Conservation (phyloP, 1,284 basidiomycete species). For the Sanghuangporus baumii region DNA sequence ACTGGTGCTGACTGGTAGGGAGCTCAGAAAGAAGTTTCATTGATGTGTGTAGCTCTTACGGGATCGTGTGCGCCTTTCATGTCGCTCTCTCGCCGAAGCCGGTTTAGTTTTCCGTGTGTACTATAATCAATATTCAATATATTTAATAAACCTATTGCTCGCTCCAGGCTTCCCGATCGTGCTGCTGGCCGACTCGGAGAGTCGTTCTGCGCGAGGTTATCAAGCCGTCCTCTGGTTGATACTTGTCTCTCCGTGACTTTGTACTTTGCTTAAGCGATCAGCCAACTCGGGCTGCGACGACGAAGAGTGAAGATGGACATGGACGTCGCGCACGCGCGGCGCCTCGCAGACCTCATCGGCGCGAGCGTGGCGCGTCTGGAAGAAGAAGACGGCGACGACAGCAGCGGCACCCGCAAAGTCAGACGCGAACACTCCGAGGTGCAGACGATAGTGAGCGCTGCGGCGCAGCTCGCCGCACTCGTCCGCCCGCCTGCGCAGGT, state of each 20-base stretch:
- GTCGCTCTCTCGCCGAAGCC: too few relatives aligned
- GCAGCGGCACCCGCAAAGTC: background rate
- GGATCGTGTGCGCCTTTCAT: too few relatives aligned
- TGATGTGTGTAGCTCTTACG: too few relatives aligned
- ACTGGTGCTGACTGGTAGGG: too few relatives aligned
- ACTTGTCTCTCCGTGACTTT: background rate
- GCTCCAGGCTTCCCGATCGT: too few relatives aligned
- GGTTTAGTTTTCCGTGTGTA: too few relatives aligned
- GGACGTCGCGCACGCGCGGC: slow-evolving; percentile 3
- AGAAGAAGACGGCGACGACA: background rate
- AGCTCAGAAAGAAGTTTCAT: too few relatives aligned
- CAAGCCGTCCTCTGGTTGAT: background rate
- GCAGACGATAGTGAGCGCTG: slow-evolving; percentile 3
- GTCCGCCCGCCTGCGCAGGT: slow-evolving; percentile 13
- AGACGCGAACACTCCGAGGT: background rate
- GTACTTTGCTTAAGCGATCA: background rate
- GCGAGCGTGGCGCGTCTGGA: slow-evolving; percentile 2
- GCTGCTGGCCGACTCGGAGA: too few relatives aligned
- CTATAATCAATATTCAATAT: too few relatives aligned
- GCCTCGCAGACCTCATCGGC: slow-evolving; percentile 14
- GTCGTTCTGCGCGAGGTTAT: too few relatives aligned
- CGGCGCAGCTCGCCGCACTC: slow-evolving; percentile 13
- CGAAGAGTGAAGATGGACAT: slow-evolving; percentile 5
- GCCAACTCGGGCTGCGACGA: too few relatives aligned
- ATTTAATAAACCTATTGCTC: too few relatives aligned